Percentiles rank a stretch among this genome's conserved stretches.
Evolutionary conservation across 1,284 basidiomycete genomes (phyloP).

Genomic region (Moniliophthora roreri): DNA sequence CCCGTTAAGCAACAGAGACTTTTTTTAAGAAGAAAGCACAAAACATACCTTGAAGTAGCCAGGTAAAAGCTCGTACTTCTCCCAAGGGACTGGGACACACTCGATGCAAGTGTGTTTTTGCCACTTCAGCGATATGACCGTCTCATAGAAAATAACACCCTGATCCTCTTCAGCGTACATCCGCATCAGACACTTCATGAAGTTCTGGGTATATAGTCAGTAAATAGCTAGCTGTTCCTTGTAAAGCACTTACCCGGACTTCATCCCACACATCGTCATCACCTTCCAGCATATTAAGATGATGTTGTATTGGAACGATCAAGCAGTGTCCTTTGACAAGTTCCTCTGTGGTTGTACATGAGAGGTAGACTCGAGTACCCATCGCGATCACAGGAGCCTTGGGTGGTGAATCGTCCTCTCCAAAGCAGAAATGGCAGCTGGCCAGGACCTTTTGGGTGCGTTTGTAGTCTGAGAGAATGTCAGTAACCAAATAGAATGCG

Average conservation of each 20-base stretch:
- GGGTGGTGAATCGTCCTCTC: constrained; percentile 84
- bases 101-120: constrained; percentile 92
- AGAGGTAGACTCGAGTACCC: constrained; percentile 88
- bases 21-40: background rate
- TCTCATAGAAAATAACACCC: constrained; percentile 18
- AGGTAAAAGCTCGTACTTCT: constrained; percentile 81
- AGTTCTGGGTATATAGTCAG: constrained; percentile 64
- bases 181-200: constrained; percentile 97
- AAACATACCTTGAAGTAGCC: constrained; percentile 85
- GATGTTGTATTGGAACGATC: constrained; percentile 96
- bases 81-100: constrained; percentile 87
- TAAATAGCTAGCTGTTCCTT: background rate
- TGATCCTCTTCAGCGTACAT: constrained; percentile 91
- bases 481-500: background rate
- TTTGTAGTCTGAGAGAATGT: constrained; percentile 79
- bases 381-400: constrained; percentile 86
- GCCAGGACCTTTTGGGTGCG: constrained; percentile 90
- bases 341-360: constrained; percentile 85
- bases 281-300: constrained; percentile 87
- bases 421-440: constrained; percentile 85
- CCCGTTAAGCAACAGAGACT: background rate
- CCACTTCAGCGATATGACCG: constrained; percentile 16
- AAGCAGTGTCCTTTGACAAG: constrained; percentile 88
- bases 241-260: constrained; percentile 64
- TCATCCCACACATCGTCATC: constrained; percentile 99